Evolutionary conservation across 345 rosid genomes (phyloP).

Genomic region (Cardamine chenopodiifolia): DNA sequence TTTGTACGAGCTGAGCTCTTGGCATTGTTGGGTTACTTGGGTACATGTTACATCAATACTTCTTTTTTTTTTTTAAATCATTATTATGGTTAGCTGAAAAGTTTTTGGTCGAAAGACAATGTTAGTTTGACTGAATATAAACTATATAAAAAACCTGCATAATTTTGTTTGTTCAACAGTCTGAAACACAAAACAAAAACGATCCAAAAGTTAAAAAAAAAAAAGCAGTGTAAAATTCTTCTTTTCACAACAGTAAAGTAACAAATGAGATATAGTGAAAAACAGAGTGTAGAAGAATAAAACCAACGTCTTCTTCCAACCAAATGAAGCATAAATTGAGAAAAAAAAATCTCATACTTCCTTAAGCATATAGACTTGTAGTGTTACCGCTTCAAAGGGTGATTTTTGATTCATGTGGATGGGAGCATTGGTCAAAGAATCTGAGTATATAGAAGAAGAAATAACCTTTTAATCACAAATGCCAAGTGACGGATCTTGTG

Average conservation of each 20-base stretch:
- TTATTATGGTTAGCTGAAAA: too few species aligned
- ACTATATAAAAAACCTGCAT: slow-evolving; percentile 24
- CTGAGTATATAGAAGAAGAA: slow-evolving; percentile 22
- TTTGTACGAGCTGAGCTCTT: too few species aligned
- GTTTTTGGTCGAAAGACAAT: neutral
- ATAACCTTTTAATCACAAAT: slow-evolving; percentile 23
- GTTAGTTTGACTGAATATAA: slow-evolving; percentile 3
- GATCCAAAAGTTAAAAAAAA: neutral
- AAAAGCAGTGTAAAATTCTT: neutral
- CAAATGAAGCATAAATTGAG: slow-evolving; percentile 19
- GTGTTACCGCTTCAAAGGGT: slow-evolving; percentile 23
- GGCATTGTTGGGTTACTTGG: too few species aligned
- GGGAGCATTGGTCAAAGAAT: slow-evolving; percentile 39
- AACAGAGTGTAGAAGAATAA: slow-evolving; percentile 17
- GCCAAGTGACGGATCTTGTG: slow-evolving; percentile 44
- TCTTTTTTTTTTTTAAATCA: too few species aligned
- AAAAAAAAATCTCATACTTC: neutral
- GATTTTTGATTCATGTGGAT: slow-evolving; percentile 14
- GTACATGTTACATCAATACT: too few species aligned
- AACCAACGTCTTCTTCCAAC: slow-evolving; percentile 30
- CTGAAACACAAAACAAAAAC: slow-evolving; percentile 16
- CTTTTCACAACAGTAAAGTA: slow-evolving; percentile 22
- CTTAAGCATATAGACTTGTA: slow-evolving; percentile 28
- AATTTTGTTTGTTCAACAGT: slow-evolving; percentile 25
- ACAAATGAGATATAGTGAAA: slow-evolving; percentile 20